phyloP scores from a whole-genome alignment of 2,329 filamentous ascomycete species.

The Neonectria neomacrospora region DNA sequence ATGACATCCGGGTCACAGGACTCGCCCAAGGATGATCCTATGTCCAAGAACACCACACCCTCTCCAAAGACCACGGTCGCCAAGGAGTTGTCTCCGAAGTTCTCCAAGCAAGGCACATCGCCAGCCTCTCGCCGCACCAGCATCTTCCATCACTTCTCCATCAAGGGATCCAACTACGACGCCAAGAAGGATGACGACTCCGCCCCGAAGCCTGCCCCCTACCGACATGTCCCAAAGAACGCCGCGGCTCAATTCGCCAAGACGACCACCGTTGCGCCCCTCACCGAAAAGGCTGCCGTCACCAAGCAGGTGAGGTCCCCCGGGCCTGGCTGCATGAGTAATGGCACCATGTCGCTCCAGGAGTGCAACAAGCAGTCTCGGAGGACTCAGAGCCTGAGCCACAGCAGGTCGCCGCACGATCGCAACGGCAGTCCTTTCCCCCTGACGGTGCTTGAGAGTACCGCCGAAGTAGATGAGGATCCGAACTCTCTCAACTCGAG shows the following conservation, averaged over 20 bases:
- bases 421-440: slow-evolving; percentile 56
- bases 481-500: slow-evolving; percentile 31
- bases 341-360: slow-evolving; percentile 47
- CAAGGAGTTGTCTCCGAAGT: slow-evolving; percentile 14
- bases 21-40: slow-evolving; percentile 5
- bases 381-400: slow-evolving; percentile 51
- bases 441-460: slow-evolving; percentile 51
- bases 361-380: slow-evolving; percentile 52
- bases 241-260: slow-evolving; percentile 66
- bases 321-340: slow-evolving; percentile 28
- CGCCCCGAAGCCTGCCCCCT: slow-evolving; percentile 38
- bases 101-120: slow-evolving; percentile 12
- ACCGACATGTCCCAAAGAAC: slow-evolving; percentile 64
- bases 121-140: slow-evolving; percentile 34
- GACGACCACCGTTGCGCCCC: slow-evolving; percentile 60
- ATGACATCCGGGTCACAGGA: neutral
- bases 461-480: slow-evolving; percentile 48
- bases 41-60: neutral
- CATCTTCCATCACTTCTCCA: slow-evolving; percentile 39
- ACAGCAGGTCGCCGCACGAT: slow-evolving; percentile 44
- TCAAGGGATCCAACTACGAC: slow-evolving; percentile 42
- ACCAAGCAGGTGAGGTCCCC: slow-evolving; percentile 55
- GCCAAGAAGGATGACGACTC: slow-evolving; percentile 35
- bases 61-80: slow-evolving; percentile 11
- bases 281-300: slow-evolving; percentile 47